Conservation (phyloP, 2,329 filamentous ascomycete species). For the Cladophialophora exuberans region DNA sequence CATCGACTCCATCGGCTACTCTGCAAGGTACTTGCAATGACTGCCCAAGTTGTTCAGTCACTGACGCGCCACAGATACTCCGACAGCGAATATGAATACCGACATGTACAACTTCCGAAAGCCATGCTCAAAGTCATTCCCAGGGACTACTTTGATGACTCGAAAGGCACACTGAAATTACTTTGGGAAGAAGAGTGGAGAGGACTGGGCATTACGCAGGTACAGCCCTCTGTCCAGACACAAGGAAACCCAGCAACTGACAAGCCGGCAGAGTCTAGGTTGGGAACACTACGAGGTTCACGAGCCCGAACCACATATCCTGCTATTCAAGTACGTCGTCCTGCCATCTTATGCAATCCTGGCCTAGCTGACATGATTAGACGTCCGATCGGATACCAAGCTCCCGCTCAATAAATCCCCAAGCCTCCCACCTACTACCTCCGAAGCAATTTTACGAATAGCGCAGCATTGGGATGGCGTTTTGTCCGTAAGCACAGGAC, state of each 20-base stretch:
- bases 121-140: slow-evolving; percentile 98
- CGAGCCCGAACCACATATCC: slow-evolving; percentile 96
- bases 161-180: slow-evolving; percentile 90
- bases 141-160: slow-evolving; percentile 86
- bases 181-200: slow-evolving; percentile 99
- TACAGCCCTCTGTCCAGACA: slow-evolving; percentile 45
- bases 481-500: slow-evolving; percentile 20
- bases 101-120: slow-evolving; percentile 96
- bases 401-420: slow-evolving; percentile 54
- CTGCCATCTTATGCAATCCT: slow-evolving; percentile 9
- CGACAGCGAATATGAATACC: slow-evolving; percentile 91
- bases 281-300: slow-evolving; percentile 99
- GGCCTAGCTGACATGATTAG: slow-evolving; percentile 48
- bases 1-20: slow-evolving; percentile 94
- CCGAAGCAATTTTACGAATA: slow-evolving; percentile 16
- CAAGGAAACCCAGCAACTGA: slow-evolving; percentile 20
- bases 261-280: slow-evolving; percentile 74
- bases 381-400: slow-evolving; percentile 82
- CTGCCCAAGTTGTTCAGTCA: not conserved
- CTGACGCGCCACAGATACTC: slow-evolving; percentile 69
- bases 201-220: slow-evolving; percentile 94
- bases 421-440: slow-evolving; percentile 7
- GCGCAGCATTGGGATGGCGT: slow-evolving; percentile 33
- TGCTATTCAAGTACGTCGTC: slow-evolving; percentile 97
- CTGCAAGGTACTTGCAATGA: slow-evolving; percentile 66